Evolutionary conservation across 495 filamentous ascomycete genomes (phyloP), one percentile per base, ranked within the genome.

Genomic region (Choiromyces venosus): DNA sequence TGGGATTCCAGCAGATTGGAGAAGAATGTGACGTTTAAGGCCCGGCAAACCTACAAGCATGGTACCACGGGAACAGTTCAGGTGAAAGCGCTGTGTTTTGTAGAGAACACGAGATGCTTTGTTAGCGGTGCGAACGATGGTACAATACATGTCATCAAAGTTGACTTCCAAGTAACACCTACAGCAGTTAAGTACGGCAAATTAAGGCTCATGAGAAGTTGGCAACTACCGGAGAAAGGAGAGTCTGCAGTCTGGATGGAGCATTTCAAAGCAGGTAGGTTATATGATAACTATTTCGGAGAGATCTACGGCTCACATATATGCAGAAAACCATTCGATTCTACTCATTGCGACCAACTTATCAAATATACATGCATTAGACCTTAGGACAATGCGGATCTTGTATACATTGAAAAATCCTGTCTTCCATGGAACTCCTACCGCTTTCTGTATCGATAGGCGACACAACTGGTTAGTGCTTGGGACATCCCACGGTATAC

Each of bases 21-120:
- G 81, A 89, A 91, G 52, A 98, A 97, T 80, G 85, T 97, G 61
- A 89, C 91, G 0, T 91, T 96, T 79, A 87, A 93, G 61, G 91
- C 93, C 18, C 87, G 96, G n/a, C 92, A 95, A 78, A 97, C 92
- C 0, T 89, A 96, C 82, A 89, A 85, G 71, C 93, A 97, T 82
- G 86, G 87, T 1, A 70, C 83, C 7, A 73, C 71, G 25, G 71
- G 79, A 8, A 91, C 89, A 3, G 87, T 89, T 0, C 90, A 88
- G 71, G 91, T 97, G 10, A 90, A 91, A 36, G 88, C 92, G 9
- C 79, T 97, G 35, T 91, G 90, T 68, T 98, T 98, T 81, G 87
- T 99, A 40, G 94, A 97, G 78, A 93, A 96, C 74, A 97, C 96
- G 0, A 92, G 97, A 82, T 92, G 90, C 29, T 97, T 98, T 79